Conservation (phyloP, 208 protist genomes). For the Leptomonas pyrrhocoris region DNA sequence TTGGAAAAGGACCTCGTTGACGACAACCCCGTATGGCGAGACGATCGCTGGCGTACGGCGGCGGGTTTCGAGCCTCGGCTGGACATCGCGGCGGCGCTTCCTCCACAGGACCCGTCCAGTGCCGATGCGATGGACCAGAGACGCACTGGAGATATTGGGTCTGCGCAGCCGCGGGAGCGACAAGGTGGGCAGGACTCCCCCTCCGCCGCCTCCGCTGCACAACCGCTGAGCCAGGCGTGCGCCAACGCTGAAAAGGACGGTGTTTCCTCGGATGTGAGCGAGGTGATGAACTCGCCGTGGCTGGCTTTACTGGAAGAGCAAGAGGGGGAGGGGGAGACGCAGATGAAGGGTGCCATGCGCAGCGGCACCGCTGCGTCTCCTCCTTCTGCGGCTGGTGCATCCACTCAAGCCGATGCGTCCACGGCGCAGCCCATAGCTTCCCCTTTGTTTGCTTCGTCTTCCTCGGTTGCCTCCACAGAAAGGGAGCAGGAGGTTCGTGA, state of each 20-base stretch:
- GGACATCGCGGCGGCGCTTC: background rate
- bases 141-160: background rate
- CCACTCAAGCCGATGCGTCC: background rate
- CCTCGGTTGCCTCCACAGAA: background rate
- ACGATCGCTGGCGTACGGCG: background rate
- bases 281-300: slow-evolving; percentile 39
- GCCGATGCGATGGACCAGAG: background rate
- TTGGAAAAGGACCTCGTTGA: slow-evolving; percentile 55
- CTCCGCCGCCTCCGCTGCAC: no score
- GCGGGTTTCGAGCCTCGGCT: slow-evolving; percentile 15
- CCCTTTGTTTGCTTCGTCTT: background rate
- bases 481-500: slow-evolving; percentile 17
- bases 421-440: background rate
- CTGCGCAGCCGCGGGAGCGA: background rate
- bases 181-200: no score
- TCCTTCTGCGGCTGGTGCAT: background rate
- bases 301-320: slow-evolving; percentile 50
- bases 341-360: no score
- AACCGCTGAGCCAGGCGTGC: background rate
- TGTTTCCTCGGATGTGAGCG: background rate
- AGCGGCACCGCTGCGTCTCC: background rate
- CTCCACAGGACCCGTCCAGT: background rate
- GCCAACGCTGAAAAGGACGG: background rate
- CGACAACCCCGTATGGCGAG: slow-evolving; percentile 57
- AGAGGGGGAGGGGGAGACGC: slow-evolving; percentile 10